Conservation (phyloP, 2,329 filamentous ascomycete genomes). For the Neodidymelliopsis sp. region DNA sequence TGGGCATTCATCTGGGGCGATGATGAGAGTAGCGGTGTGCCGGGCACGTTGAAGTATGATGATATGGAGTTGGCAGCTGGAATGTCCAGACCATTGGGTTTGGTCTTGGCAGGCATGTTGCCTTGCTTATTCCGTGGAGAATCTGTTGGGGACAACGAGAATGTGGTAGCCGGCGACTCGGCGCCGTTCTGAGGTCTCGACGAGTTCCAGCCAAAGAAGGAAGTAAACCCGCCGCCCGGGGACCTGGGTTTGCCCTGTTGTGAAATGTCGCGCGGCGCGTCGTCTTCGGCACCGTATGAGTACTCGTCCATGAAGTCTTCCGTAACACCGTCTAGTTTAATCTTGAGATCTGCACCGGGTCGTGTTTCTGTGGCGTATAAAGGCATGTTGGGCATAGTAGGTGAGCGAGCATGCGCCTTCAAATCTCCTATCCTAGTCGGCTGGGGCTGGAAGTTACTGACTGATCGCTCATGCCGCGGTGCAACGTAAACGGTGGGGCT, state of each 20-base stretch:
- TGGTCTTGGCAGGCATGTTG: slow-evolving; percentile 40
- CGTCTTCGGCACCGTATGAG: slow-evolving; percentile 37
- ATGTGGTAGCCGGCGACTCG: slow-evolving; percentile 68
- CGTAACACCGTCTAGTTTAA: slow-evolving; percentile 47
- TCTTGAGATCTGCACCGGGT: slow-evolving; percentile 39
- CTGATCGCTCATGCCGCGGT: slow-evolving; percentile 47
- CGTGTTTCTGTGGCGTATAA: slow-evolving; percentile 38
- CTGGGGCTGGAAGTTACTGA: slow-evolving; percentile 44
- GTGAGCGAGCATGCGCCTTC: slow-evolving; percentile 42
- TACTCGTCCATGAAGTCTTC: slow-evolving; percentile 49
- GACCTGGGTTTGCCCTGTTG: slow-evolving; percentile 52
- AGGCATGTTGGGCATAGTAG: slow-evolving; percentile 51
- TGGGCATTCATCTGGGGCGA: slow-evolving; percentile 61
- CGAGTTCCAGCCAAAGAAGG: slow-evolving; percentile 73
- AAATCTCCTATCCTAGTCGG: slow-evolving; percentile 37
- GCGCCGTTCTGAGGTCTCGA: slow-evolving; percentile 59
- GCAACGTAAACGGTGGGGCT: slow-evolving; percentile 16
- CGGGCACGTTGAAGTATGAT: slow-evolving; percentile 57
- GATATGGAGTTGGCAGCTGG: slow-evolving; percentile 58
- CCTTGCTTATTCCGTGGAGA: slow-evolving; percentile 57
- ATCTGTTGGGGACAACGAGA: slow-evolving; percentile 67
- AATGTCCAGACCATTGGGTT: slow-evolving; percentile 60
- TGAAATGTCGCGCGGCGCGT: slow-evolving; percentile 25
- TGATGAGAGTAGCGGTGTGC: slow-evolving; percentile 54
- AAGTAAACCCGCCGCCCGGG: slow-evolving; percentile 63